A percentile compares a stretch with the other conserved stretches of the same genome.
phyloP scores from a whole-genome alignment of 192 early-diverging fungal species.

The Podila verticillata region DNA sequence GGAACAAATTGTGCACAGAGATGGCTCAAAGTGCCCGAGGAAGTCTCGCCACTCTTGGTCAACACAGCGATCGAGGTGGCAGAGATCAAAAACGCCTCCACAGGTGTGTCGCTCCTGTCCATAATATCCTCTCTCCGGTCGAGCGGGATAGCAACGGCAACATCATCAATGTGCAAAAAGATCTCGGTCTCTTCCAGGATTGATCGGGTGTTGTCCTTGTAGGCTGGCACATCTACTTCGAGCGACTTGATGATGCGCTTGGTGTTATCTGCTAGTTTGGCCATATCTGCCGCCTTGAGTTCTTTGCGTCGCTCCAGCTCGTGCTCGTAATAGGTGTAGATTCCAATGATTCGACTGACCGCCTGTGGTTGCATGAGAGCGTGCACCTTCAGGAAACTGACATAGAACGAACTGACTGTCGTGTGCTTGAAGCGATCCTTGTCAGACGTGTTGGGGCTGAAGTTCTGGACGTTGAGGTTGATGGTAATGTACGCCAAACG shows the following conservation, averaged over 20 bases:
- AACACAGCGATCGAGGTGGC: slow-evolving; percentile 64
- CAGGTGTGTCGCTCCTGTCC: slow-evolving; percentile 39
- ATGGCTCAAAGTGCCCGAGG: slow-evolving; percentile 62
- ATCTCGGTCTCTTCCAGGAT: slow-evolving; percentile 66
- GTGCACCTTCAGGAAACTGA: slow-evolving; percentile 69
- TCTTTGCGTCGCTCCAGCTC: slow-evolving; percentile 70
- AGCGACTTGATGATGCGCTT: slow-evolving; percentile 72
- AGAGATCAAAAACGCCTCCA: slow-evolving; percentile 72
- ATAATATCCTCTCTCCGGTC: slow-evolving; percentile 52
- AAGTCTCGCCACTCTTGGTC: slow-evolving; percentile 67
- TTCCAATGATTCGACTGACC: slow-evolving; percentile 68
- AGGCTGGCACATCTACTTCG: slow-evolving; percentile 60
- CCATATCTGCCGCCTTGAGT: slow-evolving; percentile 64
- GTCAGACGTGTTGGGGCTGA: slow-evolving; percentile 27
- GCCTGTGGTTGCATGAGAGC: slow-evolving; percentile 80
- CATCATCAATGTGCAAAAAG: slow-evolving; percentile 59
- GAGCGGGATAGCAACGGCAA: slow-evolving; percentile 74
- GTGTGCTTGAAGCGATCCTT: slow-evolving; percentile 53
- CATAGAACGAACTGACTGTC: slow-evolving; percentile 53
- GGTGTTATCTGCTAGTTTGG: slow-evolving; percentile 72
- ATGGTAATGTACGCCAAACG: slow-evolving; percentile 73
- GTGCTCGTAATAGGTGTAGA: slow-evolving; percentile 71
- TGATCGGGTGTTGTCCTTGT: slow-evolving; percentile 59
- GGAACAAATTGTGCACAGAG: slow-evolving; percentile 77
- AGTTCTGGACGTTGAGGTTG: slow-evolving; percentile 70